These are phyloP conservation scores for Thuja plicata DNA, from an alignment of 83 land plant genomes.

Conservation along the genomic window DNA sequence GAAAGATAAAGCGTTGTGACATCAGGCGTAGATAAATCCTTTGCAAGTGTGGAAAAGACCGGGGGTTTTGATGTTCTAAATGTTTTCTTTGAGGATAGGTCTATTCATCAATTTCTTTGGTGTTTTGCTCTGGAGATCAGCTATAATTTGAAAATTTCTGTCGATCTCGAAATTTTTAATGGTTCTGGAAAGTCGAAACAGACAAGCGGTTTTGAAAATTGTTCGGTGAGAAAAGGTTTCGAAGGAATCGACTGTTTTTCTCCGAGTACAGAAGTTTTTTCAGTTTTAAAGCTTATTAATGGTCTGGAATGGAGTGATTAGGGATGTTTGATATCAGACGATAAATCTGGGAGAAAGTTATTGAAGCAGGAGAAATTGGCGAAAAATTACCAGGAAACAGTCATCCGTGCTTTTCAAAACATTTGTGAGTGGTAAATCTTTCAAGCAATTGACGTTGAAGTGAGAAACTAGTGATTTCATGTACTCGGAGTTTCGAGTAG, in stretches of 20 bases:
- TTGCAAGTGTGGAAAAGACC: neutral
- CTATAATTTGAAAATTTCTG: neutral
- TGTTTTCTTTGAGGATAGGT: neutral
- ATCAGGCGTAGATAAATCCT: neutral
- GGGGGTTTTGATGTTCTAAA: neutral
- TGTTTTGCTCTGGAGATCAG: too few species aligned
- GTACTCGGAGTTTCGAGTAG: neutral
- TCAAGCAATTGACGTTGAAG: too few species aligned
- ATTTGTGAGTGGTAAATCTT: neutral
- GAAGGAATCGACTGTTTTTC: neutral
- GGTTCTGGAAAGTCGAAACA: neutral
- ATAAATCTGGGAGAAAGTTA: neutral
- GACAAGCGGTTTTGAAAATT: neutral
- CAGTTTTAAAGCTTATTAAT: neutral
- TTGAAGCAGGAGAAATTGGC: neutral
- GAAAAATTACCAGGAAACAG: neutral
- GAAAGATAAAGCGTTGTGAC: neutral
- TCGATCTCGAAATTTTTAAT: neutral
- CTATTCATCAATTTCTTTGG: neutral
- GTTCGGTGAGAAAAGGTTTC: neutral
- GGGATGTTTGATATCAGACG: neutral
- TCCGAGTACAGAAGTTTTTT: neutral
- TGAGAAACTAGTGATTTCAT: neutral
- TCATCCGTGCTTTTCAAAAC: neutral
- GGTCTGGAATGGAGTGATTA: neutral